Conservation (phyloP, 1,284 basidiomycete species). For the Waitea zeae region DNA sequence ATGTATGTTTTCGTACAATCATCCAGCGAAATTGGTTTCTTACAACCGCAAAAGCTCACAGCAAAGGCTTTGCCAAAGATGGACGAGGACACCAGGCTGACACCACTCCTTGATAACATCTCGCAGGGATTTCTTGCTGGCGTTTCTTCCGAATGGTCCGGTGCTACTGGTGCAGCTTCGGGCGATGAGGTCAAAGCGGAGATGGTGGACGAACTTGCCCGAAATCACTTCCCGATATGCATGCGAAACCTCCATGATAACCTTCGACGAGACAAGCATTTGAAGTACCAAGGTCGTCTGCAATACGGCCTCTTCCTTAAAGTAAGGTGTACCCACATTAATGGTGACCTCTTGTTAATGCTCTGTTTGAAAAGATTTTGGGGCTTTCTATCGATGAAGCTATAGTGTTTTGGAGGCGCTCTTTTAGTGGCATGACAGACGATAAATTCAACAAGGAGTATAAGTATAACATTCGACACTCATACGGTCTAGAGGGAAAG, state of each 20-base stretch:
- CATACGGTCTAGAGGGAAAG: slow-evolving; percentile 88
- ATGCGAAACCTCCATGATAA: slow-evolving; percentile 86
- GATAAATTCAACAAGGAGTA: slow-evolving; percentile 99
- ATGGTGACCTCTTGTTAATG: not conserved
- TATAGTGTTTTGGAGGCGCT: slow-evolving; percentile 83
- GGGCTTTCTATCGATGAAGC: slow-evolving; percentile 94
- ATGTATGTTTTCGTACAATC: slow-evolving; percentile 28
- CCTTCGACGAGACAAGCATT: slow-evolving; percentile 64
- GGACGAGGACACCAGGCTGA: slow-evolving; percentile 86
- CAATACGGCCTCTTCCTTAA: slow-evolving; percentile 95
- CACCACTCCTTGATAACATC: slow-evolving; percentile 85
- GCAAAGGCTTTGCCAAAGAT: slow-evolving; percentile 83
- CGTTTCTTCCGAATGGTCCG: slow-evolving; percentile 67
- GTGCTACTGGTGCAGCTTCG: slow-evolving; percentile 28
- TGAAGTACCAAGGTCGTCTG: slow-evolving; percentile 86
- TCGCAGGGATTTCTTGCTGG: slow-evolving; percentile 92
- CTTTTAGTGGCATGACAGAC: slow-evolving; percentile 69
- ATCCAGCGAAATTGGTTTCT: not conserved
- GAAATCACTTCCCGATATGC: slow-evolving; percentile 88
- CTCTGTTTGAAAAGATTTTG: slow-evolving; percentile 42
- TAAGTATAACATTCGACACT: slow-evolving; percentile 94
- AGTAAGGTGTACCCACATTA: slow-evolving; percentile 23
- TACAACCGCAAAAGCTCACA: slow-evolving; percentile 23
- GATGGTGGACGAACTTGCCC: slow-evolving; percentile 83
- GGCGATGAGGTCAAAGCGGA: slow-evolving; percentile 73